phyloP scores from a whole-genome alignment of 1,284 basidiomycete genomes.

The Cryptococcus sp. region DNA sequence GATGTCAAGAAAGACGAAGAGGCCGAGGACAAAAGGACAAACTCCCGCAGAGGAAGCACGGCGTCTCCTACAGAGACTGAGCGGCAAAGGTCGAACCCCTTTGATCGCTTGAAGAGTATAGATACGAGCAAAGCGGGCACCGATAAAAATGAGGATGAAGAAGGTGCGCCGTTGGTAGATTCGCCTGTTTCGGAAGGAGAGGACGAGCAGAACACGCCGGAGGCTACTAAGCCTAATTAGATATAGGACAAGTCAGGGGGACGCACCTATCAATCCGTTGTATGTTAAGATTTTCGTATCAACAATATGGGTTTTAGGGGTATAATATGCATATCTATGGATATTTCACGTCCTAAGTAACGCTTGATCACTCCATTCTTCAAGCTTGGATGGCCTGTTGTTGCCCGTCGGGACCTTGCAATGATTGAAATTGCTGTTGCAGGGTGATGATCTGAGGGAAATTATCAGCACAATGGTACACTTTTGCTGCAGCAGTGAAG shows the following conservation, averaged over 20 bases:
- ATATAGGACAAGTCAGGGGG: too few relatives aligned
- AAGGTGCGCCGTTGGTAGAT: slow-evolving; percentile 20
- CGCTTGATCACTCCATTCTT: not conserved
- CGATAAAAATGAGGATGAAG: not conserved
- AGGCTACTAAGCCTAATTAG: slow-evolving; percentile 5
- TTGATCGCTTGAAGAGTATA: slow-evolving; percentile 14
- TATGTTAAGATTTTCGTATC: too few relatives aligned
- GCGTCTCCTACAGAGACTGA: slow-evolving; percentile 5
- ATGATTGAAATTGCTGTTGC: slow-evolving; percentile 47
- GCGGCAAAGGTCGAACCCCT: slow-evolving; percentile 8
- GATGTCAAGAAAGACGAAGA: slow-evolving; percentile 13
- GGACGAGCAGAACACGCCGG: slow-evolving; percentile 11
- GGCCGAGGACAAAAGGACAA: slow-evolving; percentile 11
- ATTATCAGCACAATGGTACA: slow-evolving; percentile 1
- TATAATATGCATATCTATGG: too few relatives aligned
- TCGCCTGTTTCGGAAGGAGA: slow-evolving; percentile 24
- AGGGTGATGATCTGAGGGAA: slow-evolving; percentile 42
- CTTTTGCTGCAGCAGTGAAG: not conserved
- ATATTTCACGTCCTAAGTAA: not conserved
- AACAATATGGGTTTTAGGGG: too few relatives aligned
- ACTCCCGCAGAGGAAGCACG: slow-evolving; percentile 17
- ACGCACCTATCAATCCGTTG: too few relatives aligned
- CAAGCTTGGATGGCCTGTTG: slow-evolving; percentile 15
- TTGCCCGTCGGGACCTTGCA: slow-evolving; percentile 32
- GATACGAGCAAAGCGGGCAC: slow-evolving; percentile 7